Evolutionary conservation across 1,284 basidiomycete species (phyloP).

Genomic region (Fomes fomentarius): DNA sequence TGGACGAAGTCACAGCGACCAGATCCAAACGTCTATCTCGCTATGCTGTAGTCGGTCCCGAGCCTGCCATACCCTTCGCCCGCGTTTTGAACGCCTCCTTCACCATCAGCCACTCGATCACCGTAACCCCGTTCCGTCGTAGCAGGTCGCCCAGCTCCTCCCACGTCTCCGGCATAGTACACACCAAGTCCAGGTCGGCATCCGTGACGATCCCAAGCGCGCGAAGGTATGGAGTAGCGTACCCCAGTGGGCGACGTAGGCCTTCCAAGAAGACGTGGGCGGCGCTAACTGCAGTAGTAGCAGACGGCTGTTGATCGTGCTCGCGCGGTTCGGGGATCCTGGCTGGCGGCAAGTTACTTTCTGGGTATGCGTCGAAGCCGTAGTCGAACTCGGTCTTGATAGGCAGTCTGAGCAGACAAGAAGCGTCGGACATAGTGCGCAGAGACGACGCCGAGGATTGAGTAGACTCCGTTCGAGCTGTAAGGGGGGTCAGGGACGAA

Average conservation of each 20-base stretch:
- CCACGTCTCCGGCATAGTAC: constrained; percentile 21
- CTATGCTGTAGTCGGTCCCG: background rate
- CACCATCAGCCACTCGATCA: constrained; percentile 24
- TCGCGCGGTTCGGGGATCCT: no score
- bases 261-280: constrained; percentile 12
- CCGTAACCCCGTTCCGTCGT: constrained; percentile 11
- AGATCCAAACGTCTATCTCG: background rate
- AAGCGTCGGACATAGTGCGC: constrained; percentile 4
- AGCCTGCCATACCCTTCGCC: background rate
- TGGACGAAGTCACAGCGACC: no score
- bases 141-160: constrained; percentile 18
- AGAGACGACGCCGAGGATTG: constrained; percentile 7
- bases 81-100: constrained; percentile 21
- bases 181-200: constrained; percentile 17
- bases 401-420: background rate
- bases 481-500: background rate
- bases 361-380: background rate
- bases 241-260: constrained; percentile 17
- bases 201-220: constrained; percentile 16
- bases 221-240: constrained; percentile 16
- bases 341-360: no score
- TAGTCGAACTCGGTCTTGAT: constrained; percentile 14
- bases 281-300: background rate
- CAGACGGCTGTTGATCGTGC: no score
- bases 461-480: background rate